These are phyloP conservation scores for Podila horticola DNA, from an alignment of 192 early-diverging fungal genomes.

Conservation along the genomic window DNA sequence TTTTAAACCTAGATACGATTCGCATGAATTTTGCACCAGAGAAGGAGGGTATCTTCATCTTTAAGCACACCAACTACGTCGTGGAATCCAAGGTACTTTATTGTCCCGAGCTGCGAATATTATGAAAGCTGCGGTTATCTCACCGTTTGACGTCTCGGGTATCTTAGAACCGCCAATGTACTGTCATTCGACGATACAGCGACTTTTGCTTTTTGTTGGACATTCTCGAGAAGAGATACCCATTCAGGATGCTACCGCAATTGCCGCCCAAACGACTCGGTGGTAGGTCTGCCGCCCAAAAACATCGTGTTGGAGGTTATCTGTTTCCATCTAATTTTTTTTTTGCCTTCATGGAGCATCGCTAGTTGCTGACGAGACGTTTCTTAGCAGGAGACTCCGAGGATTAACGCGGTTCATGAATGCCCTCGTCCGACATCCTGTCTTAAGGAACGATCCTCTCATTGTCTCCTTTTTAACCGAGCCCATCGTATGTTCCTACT, in stretches of 20 bases:
- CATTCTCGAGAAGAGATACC: slow-evolving; percentile 79
- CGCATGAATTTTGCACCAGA: slow-evolving; percentile 57
- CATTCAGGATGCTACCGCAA: slow-evolving; percentile 81
- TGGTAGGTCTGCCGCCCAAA: slow-evolving; percentile 58
- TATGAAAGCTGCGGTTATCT: neutral
- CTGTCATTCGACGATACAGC: slow-evolving; percentile 85
- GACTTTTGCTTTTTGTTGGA: slow-evolving; percentile 93
- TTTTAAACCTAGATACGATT: slow-evolving; percentile 63
- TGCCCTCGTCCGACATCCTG: slow-evolving; percentile 79
- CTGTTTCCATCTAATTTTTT: neutral
- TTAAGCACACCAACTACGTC: slow-evolving; percentile 93
- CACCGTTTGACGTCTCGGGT: neutral
- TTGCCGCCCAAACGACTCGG: slow-evolving; percentile 91
- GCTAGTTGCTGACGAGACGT: slow-evolving; percentile 64
- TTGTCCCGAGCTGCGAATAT: neutral
- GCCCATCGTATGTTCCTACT: slow-evolving; percentile 54
- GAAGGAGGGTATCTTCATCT: slow-evolving; percentile 65
- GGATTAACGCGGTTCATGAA: slow-evolving; percentile 78
- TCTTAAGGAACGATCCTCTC: slow-evolving; percentile 66
- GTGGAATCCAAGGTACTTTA: slow-evolving; percentile 72
- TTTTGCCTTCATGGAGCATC: slow-evolving; percentile 6
- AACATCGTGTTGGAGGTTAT: neutral
- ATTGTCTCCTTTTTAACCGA: slow-evolving; percentile 74
- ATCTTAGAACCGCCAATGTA: slow-evolving; percentile 50
- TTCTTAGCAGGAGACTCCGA: slow-evolving; percentile 75